Evolutionary conservation across 202 grass and related monocot genomes (phyloP).

Genomic region (Saccharum hybrid): DNA sequence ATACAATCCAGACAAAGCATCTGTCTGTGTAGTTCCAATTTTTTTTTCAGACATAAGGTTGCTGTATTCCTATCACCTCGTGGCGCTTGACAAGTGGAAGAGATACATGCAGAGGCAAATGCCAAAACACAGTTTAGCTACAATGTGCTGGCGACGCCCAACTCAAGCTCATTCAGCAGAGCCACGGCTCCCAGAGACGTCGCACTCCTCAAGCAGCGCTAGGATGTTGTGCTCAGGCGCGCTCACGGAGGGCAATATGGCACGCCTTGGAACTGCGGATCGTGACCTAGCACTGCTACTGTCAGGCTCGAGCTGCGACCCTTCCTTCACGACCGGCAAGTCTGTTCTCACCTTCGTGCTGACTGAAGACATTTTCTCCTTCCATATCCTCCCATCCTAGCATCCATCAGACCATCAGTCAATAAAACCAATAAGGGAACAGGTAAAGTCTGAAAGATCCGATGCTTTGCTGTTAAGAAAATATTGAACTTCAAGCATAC

Average conservation of each 20-base stretch:
- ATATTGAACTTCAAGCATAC: not conserved
- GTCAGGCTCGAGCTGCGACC: conserved; percentile 55
- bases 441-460: conserved; percentile 9
- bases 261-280: conserved; percentile 51
- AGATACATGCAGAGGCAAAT: not conserved
- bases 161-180: conserved; percentile 47
- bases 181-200: conserved; percentile 36
- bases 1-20: conserved; percentile 28
- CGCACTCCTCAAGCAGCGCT: conserved; percentile 70
- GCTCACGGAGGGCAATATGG: conserved; percentile 67
- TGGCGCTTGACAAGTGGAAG: conserved; percentile 11
- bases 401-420: conserved; percentile 45
- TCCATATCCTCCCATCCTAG: conserved; percentile 91
- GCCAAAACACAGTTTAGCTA: not conserved
- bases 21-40: conserved; percentile 3
- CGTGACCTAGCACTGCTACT: conserved; percentile 50
- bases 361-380: conserved; percentile 75
- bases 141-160: not conserved
- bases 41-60: not conserved
- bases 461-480: not conserved
- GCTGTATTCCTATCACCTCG: conserved; percentile 27
- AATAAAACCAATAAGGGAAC: not conserved
- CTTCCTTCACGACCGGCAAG: conserved; percentile 77
- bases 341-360: conserved; percentile 56
- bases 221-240: conserved; percentile 69